Conservation (phyloP, 2,329 filamentous ascomycete species). For the Arthrobotrys conoides region DNA sequence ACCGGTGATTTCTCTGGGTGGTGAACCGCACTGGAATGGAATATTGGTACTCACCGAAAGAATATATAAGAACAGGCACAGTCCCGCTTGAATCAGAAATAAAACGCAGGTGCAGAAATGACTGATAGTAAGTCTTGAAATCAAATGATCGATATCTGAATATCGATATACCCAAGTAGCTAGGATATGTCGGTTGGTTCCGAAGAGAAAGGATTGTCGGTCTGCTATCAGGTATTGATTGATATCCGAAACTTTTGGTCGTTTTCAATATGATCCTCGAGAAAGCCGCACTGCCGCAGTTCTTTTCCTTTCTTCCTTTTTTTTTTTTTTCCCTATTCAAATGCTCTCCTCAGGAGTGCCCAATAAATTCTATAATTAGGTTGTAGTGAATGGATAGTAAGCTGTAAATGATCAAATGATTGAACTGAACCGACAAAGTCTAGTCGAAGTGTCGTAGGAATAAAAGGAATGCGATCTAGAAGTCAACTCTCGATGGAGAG, state of each 20-base stretch:
- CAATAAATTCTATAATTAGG: conserved; percentile 41
- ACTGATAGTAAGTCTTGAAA: conserved; percentile 17
- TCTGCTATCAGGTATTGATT: conserved; percentile 18
- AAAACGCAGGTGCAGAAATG: background rate
- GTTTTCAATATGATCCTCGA: conserved; percentile 35
- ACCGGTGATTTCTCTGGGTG: conserved; percentile 15
- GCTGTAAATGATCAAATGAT: conserved; percentile 26
- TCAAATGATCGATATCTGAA: conserved; percentile 10
- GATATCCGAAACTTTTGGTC: conserved; percentile 22
- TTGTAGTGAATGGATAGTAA: conserved; percentile 25
- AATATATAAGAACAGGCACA: conserved; percentile 41
- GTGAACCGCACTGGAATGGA: conserved; percentile 14
- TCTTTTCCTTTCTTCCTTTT: conserved; percentile 9
- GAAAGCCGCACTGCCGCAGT: conserved; percentile 44
- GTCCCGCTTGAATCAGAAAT: conserved; percentile 29
- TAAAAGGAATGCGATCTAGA: conserved; percentile 57
- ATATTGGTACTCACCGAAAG: conserved; percentile 34
- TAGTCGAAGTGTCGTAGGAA: conserved; percentile 44
- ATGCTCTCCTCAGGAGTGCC: conserved; percentile 53
- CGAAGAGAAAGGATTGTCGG: conserved; percentile 33
- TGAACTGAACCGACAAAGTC: conserved; percentile 28
- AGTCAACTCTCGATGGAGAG: conserved; percentile 57
- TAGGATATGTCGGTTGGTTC: conserved; percentile 15
- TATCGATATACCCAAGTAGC: conserved; percentile 4
- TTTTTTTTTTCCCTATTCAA: conserved; percentile 22